Percentiles rank a stretch among this genome's conserved stretches.
Conservation (phyloP, 768 basidiomycete genomes). For the Baorangia bicolor region DNA sequence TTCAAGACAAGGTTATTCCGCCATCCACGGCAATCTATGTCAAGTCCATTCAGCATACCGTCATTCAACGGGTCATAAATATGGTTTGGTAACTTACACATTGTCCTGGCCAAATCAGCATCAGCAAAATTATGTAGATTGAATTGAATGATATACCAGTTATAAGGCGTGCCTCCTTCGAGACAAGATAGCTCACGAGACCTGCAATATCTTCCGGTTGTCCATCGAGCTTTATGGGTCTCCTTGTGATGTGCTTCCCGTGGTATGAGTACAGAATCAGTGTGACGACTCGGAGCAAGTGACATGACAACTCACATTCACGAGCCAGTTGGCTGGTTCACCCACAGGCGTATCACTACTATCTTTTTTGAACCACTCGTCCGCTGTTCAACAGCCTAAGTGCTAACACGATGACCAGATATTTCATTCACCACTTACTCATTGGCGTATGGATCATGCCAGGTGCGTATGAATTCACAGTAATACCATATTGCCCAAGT, state of each 20-base stretch:
- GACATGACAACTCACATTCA: background rate
- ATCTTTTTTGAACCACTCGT: no score
- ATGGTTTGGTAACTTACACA: background rate
- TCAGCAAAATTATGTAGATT: background rate
- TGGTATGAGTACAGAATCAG: no score
- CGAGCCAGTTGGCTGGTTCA: no score
- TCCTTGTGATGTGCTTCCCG: no score
- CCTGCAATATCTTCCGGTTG: conserved; percentile 33
- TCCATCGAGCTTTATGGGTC: conserved; percentile 19
- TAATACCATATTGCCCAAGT: conserved; percentile 31
- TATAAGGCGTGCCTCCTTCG: conserved; percentile 25
- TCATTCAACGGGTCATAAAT: background rate
- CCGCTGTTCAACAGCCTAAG: background rate
- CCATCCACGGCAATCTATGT: conserved; percentile 2
- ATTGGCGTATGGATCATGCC: conserved; percentile 31
- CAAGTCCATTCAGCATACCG: background rate
- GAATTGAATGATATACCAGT: background rate
- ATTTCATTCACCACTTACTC: conserved; percentile 16
- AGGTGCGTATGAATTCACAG: conserved; percentile 40
- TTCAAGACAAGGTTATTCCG: background rate
- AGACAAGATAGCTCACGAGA: conserved; percentile 34
- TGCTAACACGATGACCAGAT: background rate
- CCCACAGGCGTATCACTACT: no score
- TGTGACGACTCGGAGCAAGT: no score
- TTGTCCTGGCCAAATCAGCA: background rate